These are phyloP conservation scores for Phytophthora sojae DNA, from an alignment of 352 stramenopile genomes.

Conservation along the genomic window DNA sequence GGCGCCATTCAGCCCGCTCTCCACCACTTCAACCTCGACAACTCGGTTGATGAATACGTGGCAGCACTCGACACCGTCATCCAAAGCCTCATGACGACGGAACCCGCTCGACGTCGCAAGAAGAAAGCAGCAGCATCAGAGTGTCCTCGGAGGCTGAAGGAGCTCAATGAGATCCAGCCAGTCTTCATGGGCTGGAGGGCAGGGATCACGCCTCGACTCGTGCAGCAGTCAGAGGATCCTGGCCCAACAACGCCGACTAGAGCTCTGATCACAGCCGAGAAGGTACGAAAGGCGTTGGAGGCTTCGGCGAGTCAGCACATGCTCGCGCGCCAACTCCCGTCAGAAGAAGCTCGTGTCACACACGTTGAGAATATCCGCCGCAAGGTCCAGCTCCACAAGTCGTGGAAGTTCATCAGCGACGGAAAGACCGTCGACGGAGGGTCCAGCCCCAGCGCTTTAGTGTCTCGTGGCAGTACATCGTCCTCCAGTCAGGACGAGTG, in stretches of 20 bases:
- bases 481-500: conserved; percentile 4
- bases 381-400: conserved; percentile 66
- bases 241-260: neutral
- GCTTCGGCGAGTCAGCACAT: conserved; percentile 32
- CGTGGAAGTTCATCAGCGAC: conserved; percentile 52
- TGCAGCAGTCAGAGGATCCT: conserved; percentile 9
- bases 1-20: conserved; percentile 59
- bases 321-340: conserved; percentile 36
- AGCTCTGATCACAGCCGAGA: conserved; percentile 19
- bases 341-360: conserved; percentile 37
- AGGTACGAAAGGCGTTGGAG: conserved; percentile 25
- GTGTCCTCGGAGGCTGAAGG: conserved; percentile 30
- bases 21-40: conserved; percentile 59
- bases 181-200: conserved; percentile 57
- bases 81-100: conserved; percentile 41
- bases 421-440: conserved; percentile 1
- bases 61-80: conserved; percentile 53
- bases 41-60: conserved; percentile 50
- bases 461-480: conserved; percentile 5
- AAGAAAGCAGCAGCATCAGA: neutral
- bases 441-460: conserved; percentile 9
- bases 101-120: neutral
- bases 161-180: conserved; percentile 55
- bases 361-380: conserved; percentile 60
- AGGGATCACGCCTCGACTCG: conserved; percentile 29